Evolutionary conservation across 73 alveolate species (phyloP), one percentile per base, ranked within the genome.

Genomic region (Paramecium octaurelia): DNA sequence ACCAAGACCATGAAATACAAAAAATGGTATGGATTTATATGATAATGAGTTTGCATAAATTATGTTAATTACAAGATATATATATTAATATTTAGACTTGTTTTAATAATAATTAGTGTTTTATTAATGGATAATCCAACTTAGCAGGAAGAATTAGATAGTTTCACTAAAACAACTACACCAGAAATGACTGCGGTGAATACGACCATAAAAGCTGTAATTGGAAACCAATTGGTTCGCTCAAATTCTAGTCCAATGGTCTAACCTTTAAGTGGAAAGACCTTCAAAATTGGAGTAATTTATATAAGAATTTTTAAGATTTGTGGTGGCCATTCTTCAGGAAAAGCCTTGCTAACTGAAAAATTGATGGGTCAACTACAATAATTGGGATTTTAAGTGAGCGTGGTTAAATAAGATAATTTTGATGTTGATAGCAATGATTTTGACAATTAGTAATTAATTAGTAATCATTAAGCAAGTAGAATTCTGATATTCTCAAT

Each of bases 261-360:
- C 6, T 38, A 38, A 38, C 36, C 60, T 40, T n/a, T 35, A n/a
- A 35, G 29, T 40, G 75, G 73, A 21, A 44, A 80, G 14, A 50
- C 76, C 9, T 80, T 43, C 10, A 80, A 48, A 80, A 42, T 80
- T 43, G 91, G 91, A 44, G 91, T 80, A 80, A 12, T 64, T 2
- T 43, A 48, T 12, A 44, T 40, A 10, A 44, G 0, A 20, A 23
- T 40, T 8, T 23, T 20, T 21, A 1, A 80, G 91, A 48, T 80
- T 44, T 80, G 91, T 20, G 91, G 91, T 10, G 91, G 91, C 6
- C 70, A 80, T 14, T 80, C 91, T 44, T 34, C 91, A 11, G 91
- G 91, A 2, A 80, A 80, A 20, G 91, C 91, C 16, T 24, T 43
- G 12, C 12, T 80, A 21, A 48, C 42, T 8, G 76, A 80, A 46